Evolutionary conservation across 208 protist genomes (phyloP).

Genomic region (Wallacemonas sp.): DNA sequence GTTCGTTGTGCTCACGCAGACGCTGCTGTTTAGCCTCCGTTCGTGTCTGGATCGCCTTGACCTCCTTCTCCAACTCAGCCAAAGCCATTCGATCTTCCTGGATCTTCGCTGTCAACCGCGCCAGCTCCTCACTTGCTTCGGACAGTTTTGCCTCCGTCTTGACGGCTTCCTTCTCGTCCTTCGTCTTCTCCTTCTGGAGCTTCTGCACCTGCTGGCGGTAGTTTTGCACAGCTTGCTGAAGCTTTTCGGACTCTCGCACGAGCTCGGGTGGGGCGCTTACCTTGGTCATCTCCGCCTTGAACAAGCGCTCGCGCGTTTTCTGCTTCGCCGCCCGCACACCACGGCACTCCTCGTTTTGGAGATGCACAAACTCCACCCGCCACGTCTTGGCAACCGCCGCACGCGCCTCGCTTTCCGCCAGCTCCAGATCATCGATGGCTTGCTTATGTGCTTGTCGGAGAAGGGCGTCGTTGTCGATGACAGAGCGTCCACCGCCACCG

Average conservation of each 20-base stretch:
- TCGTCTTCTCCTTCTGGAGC: slow-evolving; percentile 59
- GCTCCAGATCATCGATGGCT: slow-evolving; percentile 22
- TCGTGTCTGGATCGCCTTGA: slow-evolving; percentile 21
- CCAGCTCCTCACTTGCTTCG: slow-evolving; percentile 48
- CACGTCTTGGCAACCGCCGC: slow-evolving; percentile 18
- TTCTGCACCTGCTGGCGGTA: slow-evolving; percentile 57
- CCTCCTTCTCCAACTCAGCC: slow-evolving; percentile 38
- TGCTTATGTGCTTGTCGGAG: slow-evolving; percentile 10
- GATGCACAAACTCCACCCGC: slow-evolving; percentile 18
- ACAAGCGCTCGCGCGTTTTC: slow-evolving; percentile 61
- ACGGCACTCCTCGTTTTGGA: slow-evolving; percentile 56
- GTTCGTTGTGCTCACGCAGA: slow-evolving; percentile 31
- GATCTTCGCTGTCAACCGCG: slow-evolving; percentile 20
- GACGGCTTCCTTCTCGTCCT: slow-evolving; percentile 52
- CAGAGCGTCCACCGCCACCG: slow-evolving; percentile 19
- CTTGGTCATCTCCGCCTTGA: slow-evolving; percentile 58
- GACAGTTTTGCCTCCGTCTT: slow-evolving; percentile 44
- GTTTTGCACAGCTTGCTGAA: slow-evolving; percentile 46
- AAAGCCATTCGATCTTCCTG: slow-evolving; percentile 25
- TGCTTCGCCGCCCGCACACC: slow-evolving; percentile 49
- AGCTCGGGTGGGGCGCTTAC: slow-evolving; percentile 65
- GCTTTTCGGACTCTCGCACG: slow-evolving; percentile 55
- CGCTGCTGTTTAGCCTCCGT: slow-evolving; percentile 22
- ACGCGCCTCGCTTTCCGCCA: slow-evolving; percentile 26
- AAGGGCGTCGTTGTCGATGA: slow-evolving; percentile 4